Evolutionary conservation across 2,329 filamentous ascomycete species (phyloP), one percentile per base, ranked within the genome.

Genomic region (Sporothrix protearum): DNA sequence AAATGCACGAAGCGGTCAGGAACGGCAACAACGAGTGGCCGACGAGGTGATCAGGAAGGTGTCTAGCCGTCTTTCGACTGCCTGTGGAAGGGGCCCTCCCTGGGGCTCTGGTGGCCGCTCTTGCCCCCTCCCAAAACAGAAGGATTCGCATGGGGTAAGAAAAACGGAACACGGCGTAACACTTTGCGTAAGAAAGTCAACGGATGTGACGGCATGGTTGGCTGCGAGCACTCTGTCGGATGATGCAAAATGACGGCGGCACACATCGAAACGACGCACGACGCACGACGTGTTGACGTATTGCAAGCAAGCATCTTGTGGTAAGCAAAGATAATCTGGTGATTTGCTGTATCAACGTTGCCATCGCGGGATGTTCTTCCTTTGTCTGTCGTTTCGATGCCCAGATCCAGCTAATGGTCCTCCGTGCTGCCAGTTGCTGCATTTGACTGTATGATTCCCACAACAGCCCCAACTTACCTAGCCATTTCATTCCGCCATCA

Each of bases 101-200:
- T 47, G 42, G 42, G 42, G 42, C 14, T 47, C 14, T 47, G 30
- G 16, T 10, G 16, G 61, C 36, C 66, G n/a, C 47, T 45, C n/a
- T 42, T 36, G 45, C 42, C 45, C 19, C 30, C 19, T 28, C 19
- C 47, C 22, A 51, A 55, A 28, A 33, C 33, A 33, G 68, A 22
- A 59, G 53, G 68, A 69, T 57, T 12, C 16, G 19, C 25, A 49
- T 33, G 68, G 45, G 39, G 39, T 69, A 69, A 57, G 67, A 57
- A 69, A 22, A 45, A 66, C 45, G 68, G 53, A 6, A 55, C 68
- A 69, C 68, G 68, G 68, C 51, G 68, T 61, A 69, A 69, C 53
- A 42, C 16, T 14, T 57, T 45, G 68, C 68, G 68, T 69, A 61
- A 69, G 68, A 69, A 59, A 51, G 28, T 33, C 22, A 22, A 30